Evolutionary conservation across 75 land plant genomes (phyloP), one percentile per base, ranked within the genome.

Genomic region (Chamaecyparis obtusa): DNA sequence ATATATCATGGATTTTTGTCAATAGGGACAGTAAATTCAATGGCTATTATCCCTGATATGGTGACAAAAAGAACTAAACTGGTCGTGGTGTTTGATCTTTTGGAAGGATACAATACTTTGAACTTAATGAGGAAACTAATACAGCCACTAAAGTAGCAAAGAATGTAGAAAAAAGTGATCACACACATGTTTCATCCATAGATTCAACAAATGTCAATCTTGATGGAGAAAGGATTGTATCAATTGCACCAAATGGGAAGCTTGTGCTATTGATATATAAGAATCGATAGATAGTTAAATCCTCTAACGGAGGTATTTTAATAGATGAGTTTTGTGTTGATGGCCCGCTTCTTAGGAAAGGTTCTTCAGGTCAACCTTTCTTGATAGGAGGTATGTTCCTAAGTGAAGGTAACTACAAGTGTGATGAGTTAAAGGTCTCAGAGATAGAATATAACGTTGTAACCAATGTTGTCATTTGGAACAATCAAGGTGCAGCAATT

Each of bases 1-100:
- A 85, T 95, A 41, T 92, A 91, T 83, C 91, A 93, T 92, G 97
- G 97, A 9, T 81, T 84, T 79, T 85, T 93, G 32, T 85, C 90
- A n/a, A 84, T 94, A 81, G 93, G 93, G 30, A 80, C 88, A 5
- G 86, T 92, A 79, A 91, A 88, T 81, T 89, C 91, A 37, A 85
- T 97, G 89, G 86, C 86, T 21, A 79, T 93, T 15, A 89, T 93
- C 67, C 86, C 91, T 4, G 85, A 87, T 9, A 24, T 33, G 15
- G 87, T 44, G 44, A 69, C 85, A n/a, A 49, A 46, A 55, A 86
- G 60, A 35, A 90, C 36, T 5, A 77, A 90, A 37, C 85, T 67
- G 24, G 91, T 88, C 7, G n/a, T 90, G 11, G 55, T 94, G 49
- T 89, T 85, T 72, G 99, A 97, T 91, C 84, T 85, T 46, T 79